A percentile compares a stretch with the other conserved stretches of the same genome.
These are phyloP conservation scores for Yarrowia sp. DNA, from an alignment of 805 yeast genomes.

Conservation along the genomic window DNA sequence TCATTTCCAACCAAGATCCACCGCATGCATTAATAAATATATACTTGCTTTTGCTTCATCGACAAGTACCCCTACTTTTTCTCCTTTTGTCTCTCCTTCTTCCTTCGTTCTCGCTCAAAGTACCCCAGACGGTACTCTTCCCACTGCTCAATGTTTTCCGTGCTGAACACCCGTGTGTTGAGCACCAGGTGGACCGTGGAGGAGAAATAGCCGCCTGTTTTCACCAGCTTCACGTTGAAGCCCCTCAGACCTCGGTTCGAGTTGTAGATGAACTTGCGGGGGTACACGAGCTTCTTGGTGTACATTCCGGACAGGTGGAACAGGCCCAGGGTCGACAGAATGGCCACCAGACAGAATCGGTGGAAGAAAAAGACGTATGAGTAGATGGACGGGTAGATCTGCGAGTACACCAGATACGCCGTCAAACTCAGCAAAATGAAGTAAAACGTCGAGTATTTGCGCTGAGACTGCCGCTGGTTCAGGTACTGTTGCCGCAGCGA, in stretches of 20 bases:
- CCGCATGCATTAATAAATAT: constrained; percentile 21
- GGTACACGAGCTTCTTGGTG: constrained; percentile 79
- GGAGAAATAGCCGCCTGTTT: constrained; percentile 13
- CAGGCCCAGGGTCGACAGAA: constrained; percentile 70
- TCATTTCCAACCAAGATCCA: too few species aligned
- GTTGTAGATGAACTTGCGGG: constrained; percentile 77
- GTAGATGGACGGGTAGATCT: constrained; percentile 48
- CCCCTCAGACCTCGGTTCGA: constrained; percentile 90
- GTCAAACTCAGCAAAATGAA: constrained; percentile 46
- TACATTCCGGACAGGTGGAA: constrained; percentile 92
- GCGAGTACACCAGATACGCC: constrained; percentile 47
- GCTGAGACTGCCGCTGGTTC: constrained; percentile 70
- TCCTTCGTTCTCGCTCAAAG: constrained; percentile 85
- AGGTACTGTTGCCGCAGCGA: constrained; percentile 79
- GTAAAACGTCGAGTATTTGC: constrained; percentile 65
- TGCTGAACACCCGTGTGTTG: constrained; percentile 79
- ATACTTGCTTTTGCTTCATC: background rate
- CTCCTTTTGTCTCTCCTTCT: constrained; percentile 4
- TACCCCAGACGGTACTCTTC: constrained; percentile 91
- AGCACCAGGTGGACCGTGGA: constrained; percentile 71
- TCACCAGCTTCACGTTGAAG: constrained; percentile 75
- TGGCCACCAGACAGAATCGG: constrained; percentile 59
- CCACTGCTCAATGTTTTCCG: constrained; percentile 92
- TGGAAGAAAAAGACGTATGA: constrained; percentile 49
- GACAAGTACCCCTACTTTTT: too few species aligned